phyloP scores from a whole-genome alignment of 2,329 filamentous ascomycete species.

The Mollisiaceae sp. region DNA sequence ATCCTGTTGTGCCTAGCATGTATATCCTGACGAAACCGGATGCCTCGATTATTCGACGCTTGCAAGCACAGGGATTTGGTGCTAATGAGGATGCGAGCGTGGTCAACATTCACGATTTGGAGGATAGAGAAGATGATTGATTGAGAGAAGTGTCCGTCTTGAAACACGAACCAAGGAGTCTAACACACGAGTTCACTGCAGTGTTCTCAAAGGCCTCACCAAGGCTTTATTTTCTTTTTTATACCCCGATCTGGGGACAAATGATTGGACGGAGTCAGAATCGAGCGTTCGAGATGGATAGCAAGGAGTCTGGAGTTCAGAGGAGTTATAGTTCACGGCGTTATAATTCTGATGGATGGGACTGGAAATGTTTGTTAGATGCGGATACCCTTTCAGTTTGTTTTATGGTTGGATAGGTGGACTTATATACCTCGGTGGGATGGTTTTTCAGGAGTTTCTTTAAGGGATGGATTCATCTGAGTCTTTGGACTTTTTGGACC shows the following conservation, averaged over 20 bases:
- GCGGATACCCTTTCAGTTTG: conserved; percentile 1
- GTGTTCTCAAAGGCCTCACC: neutral
- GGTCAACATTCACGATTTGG: neutral
- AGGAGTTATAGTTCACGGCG: neutral
- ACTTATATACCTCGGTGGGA: conserved; percentile 5
- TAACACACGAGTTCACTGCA: too few species aligned
- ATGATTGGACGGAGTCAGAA: neutral
- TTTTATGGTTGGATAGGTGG: neutral
- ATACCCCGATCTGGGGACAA: too few species aligned
- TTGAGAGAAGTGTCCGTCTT: neutral
- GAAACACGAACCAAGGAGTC: neutral
- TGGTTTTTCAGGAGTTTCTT: neutral
- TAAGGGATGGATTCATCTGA: neutral
- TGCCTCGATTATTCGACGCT: neutral
- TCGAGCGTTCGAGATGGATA: neutral
- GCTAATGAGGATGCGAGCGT: neutral
- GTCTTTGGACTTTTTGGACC: neutral
- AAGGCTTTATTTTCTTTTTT: neutral
- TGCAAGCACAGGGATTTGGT: neutral
- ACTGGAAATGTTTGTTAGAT: conserved; percentile 1
- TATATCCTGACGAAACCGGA: conserved; percentile 1
- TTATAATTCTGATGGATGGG: neutral
- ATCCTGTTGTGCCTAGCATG: neutral
- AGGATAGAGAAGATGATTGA: neutral
- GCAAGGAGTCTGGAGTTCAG: neutral